These are phyloP conservation scores for Cyclotella cryptica DNA, from an alignment of 108 stramenopile species.

Conservation along the genomic window DNA sequence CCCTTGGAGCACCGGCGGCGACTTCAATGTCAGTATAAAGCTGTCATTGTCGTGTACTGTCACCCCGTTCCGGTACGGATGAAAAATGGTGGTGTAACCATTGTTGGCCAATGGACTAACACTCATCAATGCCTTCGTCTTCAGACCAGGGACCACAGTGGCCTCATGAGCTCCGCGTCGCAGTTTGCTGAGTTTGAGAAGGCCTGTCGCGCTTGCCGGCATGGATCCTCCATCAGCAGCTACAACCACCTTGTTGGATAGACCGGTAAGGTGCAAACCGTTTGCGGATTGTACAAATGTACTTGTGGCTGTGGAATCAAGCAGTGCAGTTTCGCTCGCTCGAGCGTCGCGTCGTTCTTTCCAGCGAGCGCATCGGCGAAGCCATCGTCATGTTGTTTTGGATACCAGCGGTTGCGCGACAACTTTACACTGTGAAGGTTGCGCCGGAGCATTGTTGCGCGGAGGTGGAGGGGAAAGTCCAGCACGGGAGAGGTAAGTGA, in stretches of 20 bases:
- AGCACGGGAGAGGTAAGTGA: conserved; percentile 1
- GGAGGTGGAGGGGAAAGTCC: conserved; percentile 10
- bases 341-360: conserved; percentile 1
- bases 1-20: conserved; percentile 5
- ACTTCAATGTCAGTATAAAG: neutral
- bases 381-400: neutral
- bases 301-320: conserved; percentile 11
- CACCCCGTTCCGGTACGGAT: neutral
- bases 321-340: neutral
- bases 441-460: neutral
- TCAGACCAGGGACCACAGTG: neutral
- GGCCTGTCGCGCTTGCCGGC: neutral
- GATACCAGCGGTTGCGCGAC: neutral
- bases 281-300: neutral
- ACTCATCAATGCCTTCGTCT: conserved; percentile 1
- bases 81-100: neutral
- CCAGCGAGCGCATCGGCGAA: neutral
- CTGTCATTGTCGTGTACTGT: conserved; percentile 6
- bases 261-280: neutral
- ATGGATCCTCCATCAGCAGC: conserved; percentile 2
- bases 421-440: neutral
- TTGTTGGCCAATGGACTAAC: neutral
- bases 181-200: neutral
- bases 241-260: neutral
- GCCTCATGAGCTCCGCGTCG: conserved; percentile 5